These are phyloP conservation scores for Stenocarpella maydis DNA, from an alignment of 2,329 filamentous ascomycete species.

Conservation along the genomic window DNA sequence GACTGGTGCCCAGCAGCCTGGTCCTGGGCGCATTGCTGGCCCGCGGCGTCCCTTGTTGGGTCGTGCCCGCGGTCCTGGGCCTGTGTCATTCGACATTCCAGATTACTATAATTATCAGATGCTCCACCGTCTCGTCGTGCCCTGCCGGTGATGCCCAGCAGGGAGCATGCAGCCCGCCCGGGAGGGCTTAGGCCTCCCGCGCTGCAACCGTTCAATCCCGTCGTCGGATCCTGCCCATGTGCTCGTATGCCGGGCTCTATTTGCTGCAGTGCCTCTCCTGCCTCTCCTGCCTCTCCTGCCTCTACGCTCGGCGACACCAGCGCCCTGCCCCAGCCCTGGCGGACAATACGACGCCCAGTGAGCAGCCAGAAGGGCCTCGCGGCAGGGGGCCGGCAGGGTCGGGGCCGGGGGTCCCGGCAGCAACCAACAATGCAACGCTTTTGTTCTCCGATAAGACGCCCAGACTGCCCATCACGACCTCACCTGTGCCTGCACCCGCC, in stretches of 20 bases:
- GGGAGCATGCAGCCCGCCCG: conserved; percentile 26
- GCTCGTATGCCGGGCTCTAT: conserved; percentile 29
- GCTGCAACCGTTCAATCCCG: conserved; percentile 32
- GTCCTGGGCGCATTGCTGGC: conserved; percentile 10
- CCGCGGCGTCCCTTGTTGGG: not conserved
- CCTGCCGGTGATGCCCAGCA: conserved; percentile 1
- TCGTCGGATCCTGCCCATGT: conserved; percentile 33
- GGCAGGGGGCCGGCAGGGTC: not conserved
- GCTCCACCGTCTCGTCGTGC: conserved; percentile 7
- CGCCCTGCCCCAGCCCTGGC: not conserved
- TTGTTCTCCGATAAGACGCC: conserved; percentile 10
- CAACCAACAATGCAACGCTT: conserved; percentile 21
- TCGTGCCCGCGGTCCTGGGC: not conserved
- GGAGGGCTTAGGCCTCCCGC: conserved; percentile 26
- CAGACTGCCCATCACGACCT: conserved; percentile 7
- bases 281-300: too few species aligned
- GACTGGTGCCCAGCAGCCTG: conserved; percentile 26
- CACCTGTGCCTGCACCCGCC: conserved; percentile 3
- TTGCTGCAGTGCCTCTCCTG: too few species aligned
- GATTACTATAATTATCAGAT: conserved; percentile 19
- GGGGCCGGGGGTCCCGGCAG: conserved; percentile 9
- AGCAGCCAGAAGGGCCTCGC: not conserved
- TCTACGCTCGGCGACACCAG: conserved; percentile 15
- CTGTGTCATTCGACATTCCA: conserved; percentile 17
- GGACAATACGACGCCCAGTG: conserved; percentile 6